A percentile compares a stretch with the other conserved stretches of the same genome.
These are phyloP conservation scores for Lichtheimia corymbifera DNA, from an alignment of 371 early-diverging fungal species.

Conservation along the genomic window DNA sequence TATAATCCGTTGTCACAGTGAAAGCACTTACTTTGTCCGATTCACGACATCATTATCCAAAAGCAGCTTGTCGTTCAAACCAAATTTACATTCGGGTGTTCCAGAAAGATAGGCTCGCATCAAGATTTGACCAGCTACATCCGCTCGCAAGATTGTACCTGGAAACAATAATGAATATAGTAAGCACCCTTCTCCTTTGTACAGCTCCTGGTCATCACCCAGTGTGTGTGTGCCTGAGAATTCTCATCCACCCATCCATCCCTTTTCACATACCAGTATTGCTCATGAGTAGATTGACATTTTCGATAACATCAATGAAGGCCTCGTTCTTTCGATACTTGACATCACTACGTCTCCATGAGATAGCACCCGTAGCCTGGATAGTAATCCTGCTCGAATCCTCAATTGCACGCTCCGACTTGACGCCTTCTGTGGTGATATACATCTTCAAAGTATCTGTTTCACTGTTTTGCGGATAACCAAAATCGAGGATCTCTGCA, in stretches of 20 bases:
- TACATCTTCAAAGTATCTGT: slow-evolving; percentile 87
- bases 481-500: slow-evolving; percentile 89
- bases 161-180: not conserved
- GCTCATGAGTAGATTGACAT: slow-evolving; percentile 82
- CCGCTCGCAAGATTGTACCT: slow-evolving; percentile 78
- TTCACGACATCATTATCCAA: slow-evolving; percentile 70
- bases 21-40: slow-evolving; percentile 25
- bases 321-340: slow-evolving; percentile 91
- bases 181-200: not conserved
- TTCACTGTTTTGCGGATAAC: slow-evolving; percentile 90
- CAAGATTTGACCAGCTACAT: slow-evolving; percentile 84
- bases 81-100: slow-evolving; percentile 97
- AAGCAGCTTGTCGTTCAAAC: slow-evolving; percentile 83
- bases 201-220: too few species aligned
- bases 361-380: slow-evolving; percentile 89
- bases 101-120: slow-evolving; percentile 96
- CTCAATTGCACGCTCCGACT: slow-evolving; percentile 74
- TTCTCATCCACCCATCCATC: not conserved
- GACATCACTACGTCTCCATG: slow-evolving; percentile 88
- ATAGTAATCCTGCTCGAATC: slow-evolving; percentile 84
- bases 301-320: slow-evolving; percentile 89
- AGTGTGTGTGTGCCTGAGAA: too few species aligned
- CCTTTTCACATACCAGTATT: slow-evolving; percentile 53
- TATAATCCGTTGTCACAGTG: not conserved
- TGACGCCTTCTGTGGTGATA: slow-evolving; percentile 86